phyloP scores from a whole-genome alignment of 345 rosid species.

The Gossypium anomalum region DNA sequence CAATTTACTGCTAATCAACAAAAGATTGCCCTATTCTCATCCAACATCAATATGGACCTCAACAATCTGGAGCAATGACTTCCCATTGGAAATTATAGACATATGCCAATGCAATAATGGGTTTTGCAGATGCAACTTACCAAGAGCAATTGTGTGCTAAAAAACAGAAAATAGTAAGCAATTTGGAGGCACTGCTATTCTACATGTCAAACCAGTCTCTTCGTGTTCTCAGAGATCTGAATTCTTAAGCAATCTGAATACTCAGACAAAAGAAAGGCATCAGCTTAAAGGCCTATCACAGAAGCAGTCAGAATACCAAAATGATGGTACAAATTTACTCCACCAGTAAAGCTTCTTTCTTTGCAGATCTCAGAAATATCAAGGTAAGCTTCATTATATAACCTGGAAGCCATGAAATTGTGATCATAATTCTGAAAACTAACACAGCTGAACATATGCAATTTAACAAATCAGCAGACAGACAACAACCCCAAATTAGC shows the following conservation, averaged over 20 bases:
- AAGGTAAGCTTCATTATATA: slow-evolving; percentile 86
- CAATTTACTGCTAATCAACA: neutral
- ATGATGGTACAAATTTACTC: slow-evolving; percentile 35
- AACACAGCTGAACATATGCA: slow-evolving; percentile 11
- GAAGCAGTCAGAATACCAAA: neutral
- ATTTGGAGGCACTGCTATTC: slow-evolving; percentile 91
- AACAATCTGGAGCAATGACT: neutral
- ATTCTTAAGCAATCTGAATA: slow-evolving; percentile 33
- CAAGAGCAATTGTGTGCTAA: too few relatives aligned
- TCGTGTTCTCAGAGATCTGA: slow-evolving; percentile 66
- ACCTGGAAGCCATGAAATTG: slow-evolving; percentile 60
- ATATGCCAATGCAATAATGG: neutral
- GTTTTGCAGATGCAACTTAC: too few relatives aligned
- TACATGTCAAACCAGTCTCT: slow-evolving; percentile 87
- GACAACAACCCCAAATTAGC: neutral
- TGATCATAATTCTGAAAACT: slow-evolving; percentile 78
- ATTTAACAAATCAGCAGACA: slow-evolving; percentile 22
- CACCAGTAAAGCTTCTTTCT: slow-evolving; percentile 56
- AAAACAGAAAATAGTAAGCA: slow-evolving; percentile 29
- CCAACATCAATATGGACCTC: neutral
- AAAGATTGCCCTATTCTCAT: neutral
- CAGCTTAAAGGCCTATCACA: slow-evolving; percentile 5
- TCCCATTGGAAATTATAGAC: neutral
- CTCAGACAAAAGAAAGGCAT: slow-evolving; percentile 14
- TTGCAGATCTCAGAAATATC: slow-evolving; percentile 73